phyloP scores from a whole-genome alignment of 208 protist genomes.

The Sergeia podlipaevii region DNA sequence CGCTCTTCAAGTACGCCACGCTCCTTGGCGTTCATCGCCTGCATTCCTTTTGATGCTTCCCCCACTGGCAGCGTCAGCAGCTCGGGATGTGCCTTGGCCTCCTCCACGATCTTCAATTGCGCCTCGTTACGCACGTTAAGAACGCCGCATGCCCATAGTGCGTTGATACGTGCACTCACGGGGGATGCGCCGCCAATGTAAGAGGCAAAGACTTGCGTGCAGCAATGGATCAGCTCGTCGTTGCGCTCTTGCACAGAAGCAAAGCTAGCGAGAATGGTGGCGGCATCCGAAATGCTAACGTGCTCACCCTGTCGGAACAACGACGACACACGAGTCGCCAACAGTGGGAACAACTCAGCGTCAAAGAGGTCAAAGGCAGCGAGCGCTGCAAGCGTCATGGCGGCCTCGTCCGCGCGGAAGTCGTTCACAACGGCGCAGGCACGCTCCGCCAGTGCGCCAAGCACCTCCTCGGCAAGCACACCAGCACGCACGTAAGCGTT shows the following conservation, averaged over 20 bases:
- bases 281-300: conserved; percentile 60
- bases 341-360: conserved; percentile 85
- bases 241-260: conserved; percentile 84
- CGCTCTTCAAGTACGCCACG: conserved; percentile 39
- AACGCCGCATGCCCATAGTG: conserved; percentile 68
- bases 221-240: conserved; percentile 79
- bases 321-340: conserved; percentile 62
- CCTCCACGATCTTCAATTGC: conserved; percentile 59
- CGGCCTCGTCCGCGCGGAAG: conserved; percentile 77
- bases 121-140: conserved; percentile 84
- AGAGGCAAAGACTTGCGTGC: conserved; percentile 53
- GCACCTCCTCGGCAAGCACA: conserved; percentile 69
- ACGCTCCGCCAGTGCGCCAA: conserved; percentile 83
- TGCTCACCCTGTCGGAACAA: conserved; percentile 55
- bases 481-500: conserved; percentile 71
- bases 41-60: background rate
- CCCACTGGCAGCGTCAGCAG: conserved; percentile 18
- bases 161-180: conserved; percentile 40
- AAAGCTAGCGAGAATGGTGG: conserved; percentile 75
- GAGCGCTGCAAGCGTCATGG: conserved; percentile 60
- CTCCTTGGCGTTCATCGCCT: conserved; percentile 9
- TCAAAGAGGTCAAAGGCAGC: conserved; percentile 88
- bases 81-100: conserved; percentile 21
- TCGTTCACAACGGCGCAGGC: conserved; percentile 73
- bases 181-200: conserved; percentile 37